Conservation (phyloP, 805 yeast genomes). For the Candida suzukii region DNA sequence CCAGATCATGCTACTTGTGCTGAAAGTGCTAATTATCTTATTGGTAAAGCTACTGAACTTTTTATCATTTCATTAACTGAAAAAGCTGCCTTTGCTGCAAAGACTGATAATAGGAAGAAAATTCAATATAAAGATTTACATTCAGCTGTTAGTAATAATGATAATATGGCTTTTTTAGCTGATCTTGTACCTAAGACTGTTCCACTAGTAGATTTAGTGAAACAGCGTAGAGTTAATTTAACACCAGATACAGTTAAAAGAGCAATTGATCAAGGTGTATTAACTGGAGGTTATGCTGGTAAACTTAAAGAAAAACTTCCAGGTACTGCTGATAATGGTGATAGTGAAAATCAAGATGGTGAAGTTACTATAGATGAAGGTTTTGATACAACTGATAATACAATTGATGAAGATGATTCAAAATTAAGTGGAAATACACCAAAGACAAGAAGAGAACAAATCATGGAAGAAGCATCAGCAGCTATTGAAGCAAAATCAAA, state of each 20-base stretch:
- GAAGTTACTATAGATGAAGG: slow-evolving; percentile 4
- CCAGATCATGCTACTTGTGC: slow-evolving; percentile 66
- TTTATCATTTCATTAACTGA: slow-evolving; percentile 65
- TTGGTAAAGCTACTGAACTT: slow-evolving; percentile 73
- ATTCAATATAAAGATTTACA: slow-evolving; percentile 67
- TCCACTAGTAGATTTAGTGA: slow-evolving; percentile 41
- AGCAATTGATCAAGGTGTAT: not conserved
- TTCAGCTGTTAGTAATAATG: slow-evolving; percentile 50
- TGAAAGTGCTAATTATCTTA: slow-evolving; percentile 63
- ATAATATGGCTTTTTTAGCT: slow-evolving; percentile 53
- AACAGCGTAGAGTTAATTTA: slow-evolving; percentile 31
- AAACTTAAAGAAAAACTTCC: slow-evolving; percentile 1
- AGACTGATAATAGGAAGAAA: slow-evolving; percentile 59
- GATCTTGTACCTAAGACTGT: slow-evolving; percentile 63
- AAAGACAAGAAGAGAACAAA: not conserved
- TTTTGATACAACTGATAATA: not conserved
- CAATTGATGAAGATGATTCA: slow-evolving; percentile 3
- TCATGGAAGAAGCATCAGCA: slow-evolving; percentile 1
- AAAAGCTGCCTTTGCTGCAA: slow-evolving; percentile 61
- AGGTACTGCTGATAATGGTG: not conserved
- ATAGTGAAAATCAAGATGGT: slow-evolving; percentile 10
- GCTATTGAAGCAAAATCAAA: not conserved
- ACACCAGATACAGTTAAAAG: slow-evolving; percentile 1
- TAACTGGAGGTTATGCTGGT: not conserved
- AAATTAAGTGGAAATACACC: slow-evolving; percentile 4